Evolutionary conservation across 306 rosid species (phyloP), one percentile per base, ranked within the genome.

Genomic region (Pyrus betulifolia): DNA sequence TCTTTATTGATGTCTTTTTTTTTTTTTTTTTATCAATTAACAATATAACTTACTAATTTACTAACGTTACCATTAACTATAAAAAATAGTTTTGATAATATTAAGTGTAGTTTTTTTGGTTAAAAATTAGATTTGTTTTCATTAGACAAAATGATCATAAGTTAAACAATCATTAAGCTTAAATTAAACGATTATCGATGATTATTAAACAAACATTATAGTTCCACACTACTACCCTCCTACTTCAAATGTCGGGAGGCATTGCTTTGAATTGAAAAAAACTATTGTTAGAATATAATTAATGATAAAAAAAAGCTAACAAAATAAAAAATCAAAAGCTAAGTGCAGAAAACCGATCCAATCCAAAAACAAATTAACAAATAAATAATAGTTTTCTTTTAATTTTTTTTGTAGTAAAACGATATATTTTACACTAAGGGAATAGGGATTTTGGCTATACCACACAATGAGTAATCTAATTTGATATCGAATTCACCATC

Each of bases 401-500:
- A 0, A 1, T 25, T 6, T 6, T 35, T 6, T 35, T 35, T 33
- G 0, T 31, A 35, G 0, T 6, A 35, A 0, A 35, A 6, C 40
- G 2, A 35, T 35, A 35, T 35, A 1, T 35, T 35, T 35, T 35
- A 35, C 40, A 35, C 0, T 33, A 33, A 33, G 1, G 2, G 2
- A 35, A 35, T 1, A 0, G 0, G 7, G 2, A 35, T 8, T 35
- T 35, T 1, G 0, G 2, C 0, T 35, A 35, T 35, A 35, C 9
- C 40, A 35, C 9, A 35, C 2, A 35, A 6, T 35, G 0, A 0
- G 0, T 5, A 35, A 35, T 6, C 8, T 6, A 35, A 35, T 35
- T 35, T 35, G 2, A 5, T 35, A 1, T 35, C 9, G 0, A 35
- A 35, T 35, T 35, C 40, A 0, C 0, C 0, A 35, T 35, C 0